A percentile compares a stretch with the other conserved stretches of the same genome.
phyloP scores from a whole-genome alignment of 306 rosid genomes.

The Fragaria vesca region DNA sequence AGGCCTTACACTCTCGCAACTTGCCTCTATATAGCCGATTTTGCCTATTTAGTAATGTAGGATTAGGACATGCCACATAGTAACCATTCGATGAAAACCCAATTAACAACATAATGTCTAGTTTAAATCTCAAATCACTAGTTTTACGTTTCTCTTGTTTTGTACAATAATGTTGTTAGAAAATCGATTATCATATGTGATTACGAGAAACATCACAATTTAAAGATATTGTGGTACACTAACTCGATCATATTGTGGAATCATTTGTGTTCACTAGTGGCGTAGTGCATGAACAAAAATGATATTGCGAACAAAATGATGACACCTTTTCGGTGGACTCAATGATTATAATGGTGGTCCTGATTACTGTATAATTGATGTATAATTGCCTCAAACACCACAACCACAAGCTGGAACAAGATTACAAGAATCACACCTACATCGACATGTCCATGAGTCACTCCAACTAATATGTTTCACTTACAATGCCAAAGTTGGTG shows the following conservation, averaged over 20 bases:
- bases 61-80: too few species aligned
- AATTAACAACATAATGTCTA: too few species aligned
- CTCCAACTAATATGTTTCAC: conserved; percentile 3
- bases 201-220: too few species aligned
- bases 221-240: too few species aligned
- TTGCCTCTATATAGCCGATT: not conserved
- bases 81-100: too few species aligned
- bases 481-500: not conserved
- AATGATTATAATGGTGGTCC: conserved; percentile 9
- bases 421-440: not conserved
- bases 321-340: not conserved
- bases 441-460: conserved; percentile 5
- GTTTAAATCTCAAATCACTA: not conserved
- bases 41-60: not conserved
- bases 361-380: not conserved
- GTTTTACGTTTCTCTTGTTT: too few species aligned
- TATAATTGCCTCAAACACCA: not conserved
- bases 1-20: not conserved
- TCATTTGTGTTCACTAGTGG: not conserved
- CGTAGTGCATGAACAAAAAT: not conserved
- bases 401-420: not conserved
- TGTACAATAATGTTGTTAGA: too few species aligned
- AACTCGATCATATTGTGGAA: not conserved
- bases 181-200: too few species aligned
- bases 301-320: not conserved